Conservation (phyloP, 768 basidiomycete species). For the Amanita pallidorosea region DNA sequence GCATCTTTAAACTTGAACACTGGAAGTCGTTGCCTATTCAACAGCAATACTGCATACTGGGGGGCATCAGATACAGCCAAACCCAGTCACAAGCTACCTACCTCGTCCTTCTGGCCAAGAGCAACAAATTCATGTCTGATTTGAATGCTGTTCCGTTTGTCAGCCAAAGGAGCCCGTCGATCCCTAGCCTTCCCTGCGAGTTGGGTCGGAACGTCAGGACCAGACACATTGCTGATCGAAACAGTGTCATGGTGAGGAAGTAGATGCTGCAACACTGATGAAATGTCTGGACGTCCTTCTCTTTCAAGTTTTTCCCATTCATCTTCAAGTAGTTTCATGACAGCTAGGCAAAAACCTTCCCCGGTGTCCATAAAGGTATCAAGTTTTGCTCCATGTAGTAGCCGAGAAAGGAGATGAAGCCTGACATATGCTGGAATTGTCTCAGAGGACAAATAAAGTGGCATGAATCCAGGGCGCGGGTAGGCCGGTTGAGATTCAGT, state of each 20-base stretch:
- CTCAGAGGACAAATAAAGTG: conserved; percentile 66
- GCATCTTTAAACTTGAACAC: conserved; percentile 59
- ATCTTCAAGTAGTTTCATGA: conserved; percentile 60
- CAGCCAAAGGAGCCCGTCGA: not conserved
- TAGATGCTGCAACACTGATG: conserved; percentile 52
- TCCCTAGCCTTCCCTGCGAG: not conserved
- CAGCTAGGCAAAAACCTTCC: conserved; percentile 63
- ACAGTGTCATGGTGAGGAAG: conserved; percentile 20
- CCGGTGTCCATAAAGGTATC: conserved; percentile 50
- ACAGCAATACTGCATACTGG: conserved; percentile 46
- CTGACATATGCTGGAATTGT: conserved; percentile 72
- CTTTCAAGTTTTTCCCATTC: conserved; percentile 58
- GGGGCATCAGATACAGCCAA: not conserved
- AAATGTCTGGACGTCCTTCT: conserved; percentile 68
- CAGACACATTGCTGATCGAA: not conserved
- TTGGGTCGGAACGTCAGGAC: not conserved
- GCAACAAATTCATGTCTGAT: conserved; percentile 44
- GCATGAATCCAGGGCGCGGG: conserved; percentile 38
- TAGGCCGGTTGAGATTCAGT: conserved; percentile 22
- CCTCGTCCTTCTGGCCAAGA: conserved; percentile 29
- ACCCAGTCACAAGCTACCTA: conserved; percentile 5
- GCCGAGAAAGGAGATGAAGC: conserved; percentile 62
- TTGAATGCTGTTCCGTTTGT: conserved; percentile 34
- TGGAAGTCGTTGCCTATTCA: conserved; percentile 53
- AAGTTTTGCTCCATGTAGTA: conserved; percentile 46